Evolutionary conservation across 106 monocot genomes (phyloP), one percentile per base, ranked within the genome.

Genomic region (Phalaenopsis aphrodite): DNA sequence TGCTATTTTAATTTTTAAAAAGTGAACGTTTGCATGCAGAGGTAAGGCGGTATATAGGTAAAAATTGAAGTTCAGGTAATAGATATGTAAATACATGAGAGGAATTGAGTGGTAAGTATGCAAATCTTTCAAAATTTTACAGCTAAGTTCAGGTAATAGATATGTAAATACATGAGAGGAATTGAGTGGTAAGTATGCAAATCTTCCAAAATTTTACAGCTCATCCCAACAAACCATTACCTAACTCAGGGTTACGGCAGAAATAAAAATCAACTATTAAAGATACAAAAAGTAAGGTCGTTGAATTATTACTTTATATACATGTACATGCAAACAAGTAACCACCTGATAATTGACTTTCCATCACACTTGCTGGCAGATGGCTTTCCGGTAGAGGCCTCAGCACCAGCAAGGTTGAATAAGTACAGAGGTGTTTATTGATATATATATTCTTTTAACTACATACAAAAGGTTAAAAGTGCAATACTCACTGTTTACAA

Each of bases 401-500:
- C 61, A 61, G 18, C 61, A 61, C 21, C 61, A 61, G 61, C 61
- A 61, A 61, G 21, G 4, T 21, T 21, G 61, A 21, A 61, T 0
- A 21, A 61, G 61, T 9, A 21, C 19, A 61, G 61, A 21, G 61
- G 61, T 10, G 61, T 21, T 61, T 61, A 61, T 61, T 21, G 19
- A 61, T 10, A 61, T 10, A n/a, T 61, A 5, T 30, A 30, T 30
- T 0, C 0, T 30, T 30, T 4, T n/a, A 5, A 19, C 57, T 57
- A 21, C n/a, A 21, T 1, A 61, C 10, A 61, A 21, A 5, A 61
- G n/a, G 61, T 10, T 12, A 79, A 79, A 45, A 21, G 42, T 42
- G 61, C 24, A 67, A 79, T 23, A 79, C 64, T 19, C 41, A 9
- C 12, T 52, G 52, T 77, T 91, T 84, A 91, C 84, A 83, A 82